Base-by-base conservation (phyloP, 768 basidiomycete species). In the Lactarius hatsudake region DNA sequence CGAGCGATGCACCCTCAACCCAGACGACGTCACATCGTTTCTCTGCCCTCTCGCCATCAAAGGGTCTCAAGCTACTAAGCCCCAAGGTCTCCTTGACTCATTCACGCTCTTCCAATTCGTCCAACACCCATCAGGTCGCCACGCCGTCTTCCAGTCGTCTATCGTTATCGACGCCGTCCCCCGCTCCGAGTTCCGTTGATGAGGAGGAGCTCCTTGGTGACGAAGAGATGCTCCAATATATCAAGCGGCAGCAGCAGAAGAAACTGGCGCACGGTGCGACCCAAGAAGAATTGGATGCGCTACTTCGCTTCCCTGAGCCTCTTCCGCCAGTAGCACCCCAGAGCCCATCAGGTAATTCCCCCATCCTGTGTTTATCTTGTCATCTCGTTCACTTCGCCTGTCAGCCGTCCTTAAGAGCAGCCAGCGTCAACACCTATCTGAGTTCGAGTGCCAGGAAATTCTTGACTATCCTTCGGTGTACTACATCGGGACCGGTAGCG, bases 171-270 rank as follows among this genome's bases (percentile, higher is more conserved):
- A 93, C 91, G 1, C 92, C 93, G 3, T 96, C 95, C 1, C 94
- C 95, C 0, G 86, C 84, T 7, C 88, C 89, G 32, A 88, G 86
- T 71, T 80, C 84, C 2, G 80, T 91, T 3, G 93, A 93, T 66
- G 95, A 96, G 66, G 94, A 96, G 69, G 93, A 96, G 75, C 60
- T 90, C 8, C 78, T 91, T 20, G 97, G 93, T 18, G 97, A 99
- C 74, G 95, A 97, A 68, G 97, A 99, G 79, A 99, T 99, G 97
- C 78, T 91, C 73, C 89, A 91, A 66, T 99, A 96, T 77, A 92
- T 98, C 69, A 86, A 87, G 71, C 85, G 95, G 30, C 93, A 97
- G 70, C 90, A 94, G 71, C 86, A 92, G 45, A 94, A 94, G 81
- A 93, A 90, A 76, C 75, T 94, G 69, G 89, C 92, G 12, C 82